These are phyloP conservation scores for Rhododendron vialii DNA, from an alignment of 148 eudicot species.

Conservation along the genomic window DNA sequence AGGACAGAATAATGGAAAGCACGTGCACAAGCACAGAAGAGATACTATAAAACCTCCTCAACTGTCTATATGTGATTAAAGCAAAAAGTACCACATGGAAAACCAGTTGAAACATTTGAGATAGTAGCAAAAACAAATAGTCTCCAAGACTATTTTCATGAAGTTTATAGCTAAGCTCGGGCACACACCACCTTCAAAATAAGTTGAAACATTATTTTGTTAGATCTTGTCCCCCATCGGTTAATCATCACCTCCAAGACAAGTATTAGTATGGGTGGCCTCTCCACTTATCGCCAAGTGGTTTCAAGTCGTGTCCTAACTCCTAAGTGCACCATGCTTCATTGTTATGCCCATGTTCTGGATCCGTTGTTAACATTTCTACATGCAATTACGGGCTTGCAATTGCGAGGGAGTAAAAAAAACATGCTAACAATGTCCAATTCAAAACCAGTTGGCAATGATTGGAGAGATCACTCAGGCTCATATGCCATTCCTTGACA, in stretches of 20 bases:
- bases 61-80: neutral
- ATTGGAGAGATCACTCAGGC: neutral
- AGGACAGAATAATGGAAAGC: neutral
- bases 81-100: neutral
- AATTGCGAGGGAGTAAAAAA: neutral
- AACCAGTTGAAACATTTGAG: conserved; percentile 3
- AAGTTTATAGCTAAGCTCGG: neutral
- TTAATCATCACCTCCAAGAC: neutral
- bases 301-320: neutral
- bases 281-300: neutral
- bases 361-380: neutral
- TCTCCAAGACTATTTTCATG: neutral
- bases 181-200: neutral
- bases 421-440: neutral
- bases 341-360: neutral
- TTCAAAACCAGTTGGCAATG: neutral
- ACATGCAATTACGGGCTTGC: neutral
- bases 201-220: neutral
- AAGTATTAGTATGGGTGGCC: neutral
- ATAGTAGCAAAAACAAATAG: neutral
- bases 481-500: neutral
- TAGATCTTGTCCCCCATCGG: neutral
- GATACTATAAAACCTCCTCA: neutral
- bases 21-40: neutral
- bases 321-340: neutral